Evolutionary conservation across 2,329 filamentous ascomycete species (phyloP), one percentile per base, ranked within the genome.

Genomic region (Fusarium penzigii): DNA sequence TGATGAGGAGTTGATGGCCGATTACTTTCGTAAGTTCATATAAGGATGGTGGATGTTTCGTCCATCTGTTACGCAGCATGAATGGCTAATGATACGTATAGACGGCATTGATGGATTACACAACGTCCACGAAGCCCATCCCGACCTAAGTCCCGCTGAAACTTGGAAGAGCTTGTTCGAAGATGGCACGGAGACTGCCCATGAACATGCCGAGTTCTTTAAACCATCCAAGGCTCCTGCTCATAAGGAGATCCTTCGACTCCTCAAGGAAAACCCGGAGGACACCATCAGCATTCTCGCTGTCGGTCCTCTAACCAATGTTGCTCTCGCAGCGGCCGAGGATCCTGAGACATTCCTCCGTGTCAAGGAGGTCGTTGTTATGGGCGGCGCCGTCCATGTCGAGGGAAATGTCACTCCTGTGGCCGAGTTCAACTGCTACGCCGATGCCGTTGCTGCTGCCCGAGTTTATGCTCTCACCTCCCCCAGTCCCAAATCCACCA

Each of bases 381-480:
- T 99, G 94, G 94, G 93, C 53, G 94, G 94, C 53, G 87, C 90
- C 20, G 82, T 99, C 48, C 80, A 89, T 53, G 75, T 85, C 42
- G 81, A 86, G 46, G 94, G 94, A 62, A 99, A 99, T 71, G 85
- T 90, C 66, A 86, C 85, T 42, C 93, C 94, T 2, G 83, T 88
- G 12, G 91, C 90, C 57, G 94, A 99, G 70, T 99, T 99, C 82
- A 99, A 99, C 77, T 89, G 88, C 51, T 96, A 91, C 67, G 92
- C 94, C 52, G 95, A 99, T 69, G 80, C 89, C 17, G 81, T 90
- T 39, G 89, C 90, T 29, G 84, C 89, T 1, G 89, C 90, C 11
- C 81, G 89, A 13, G 82, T 94, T 16, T 92, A 87, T 66, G 88
- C 90, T 7, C 76, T 94, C 56, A 92, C 89, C 1, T 91, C 88